Evolutionary conservation across 2,329 filamentous ascomycete genomes (phyloP), one percentile per base, ranked within the genome.

Genomic region (Tolypocladium tropicale): DNA sequence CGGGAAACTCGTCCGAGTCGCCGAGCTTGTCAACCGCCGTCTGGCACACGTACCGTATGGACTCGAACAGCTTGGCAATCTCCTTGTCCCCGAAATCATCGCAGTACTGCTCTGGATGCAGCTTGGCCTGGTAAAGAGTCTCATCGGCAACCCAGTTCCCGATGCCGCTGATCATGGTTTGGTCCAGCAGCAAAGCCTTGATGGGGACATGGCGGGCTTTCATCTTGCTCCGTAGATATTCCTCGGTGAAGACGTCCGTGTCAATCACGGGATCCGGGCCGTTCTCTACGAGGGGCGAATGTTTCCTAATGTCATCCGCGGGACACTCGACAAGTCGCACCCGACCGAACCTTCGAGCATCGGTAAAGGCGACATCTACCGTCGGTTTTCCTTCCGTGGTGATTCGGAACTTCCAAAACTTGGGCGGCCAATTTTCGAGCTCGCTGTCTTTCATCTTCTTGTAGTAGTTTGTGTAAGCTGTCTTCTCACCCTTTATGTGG

Each of bases 81-180:
- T 96, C 86, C 0, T 74, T 78, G 34, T 89, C 83, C 59, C 70
- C 78, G 62, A 97, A 88, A 0, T 89, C 88, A 65, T 96, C 86
- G 71, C 87, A 90, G 72, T 95, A 95, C 68, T 96, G 90, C 69
- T 96, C 93, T 0, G 94, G 94, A 62, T 99, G 93, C 18, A 97
- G 80, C 53, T 81, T 84, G 6, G 94, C 88, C 63, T 97, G 86
- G 66, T 92, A 99, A 53, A 99, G 76, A 7, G 96, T 86, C 70
- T 99, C 94, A 67, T 99, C 94, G 1, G 87, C 91, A 55, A 99
- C 93, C 93, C 93, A 99, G 67, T 97, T 97, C 0, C 94, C 94
- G 59, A 99, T 89, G 9, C 94, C 94, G 65, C 89, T 94, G 59
- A 97, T 88, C 68, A 88, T 88, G 21, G 84, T 80, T 71, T 99